phyloP scores from a whole-genome alignment of 768 basidiomycete species.

The Pisolithus orientalis region DNA sequence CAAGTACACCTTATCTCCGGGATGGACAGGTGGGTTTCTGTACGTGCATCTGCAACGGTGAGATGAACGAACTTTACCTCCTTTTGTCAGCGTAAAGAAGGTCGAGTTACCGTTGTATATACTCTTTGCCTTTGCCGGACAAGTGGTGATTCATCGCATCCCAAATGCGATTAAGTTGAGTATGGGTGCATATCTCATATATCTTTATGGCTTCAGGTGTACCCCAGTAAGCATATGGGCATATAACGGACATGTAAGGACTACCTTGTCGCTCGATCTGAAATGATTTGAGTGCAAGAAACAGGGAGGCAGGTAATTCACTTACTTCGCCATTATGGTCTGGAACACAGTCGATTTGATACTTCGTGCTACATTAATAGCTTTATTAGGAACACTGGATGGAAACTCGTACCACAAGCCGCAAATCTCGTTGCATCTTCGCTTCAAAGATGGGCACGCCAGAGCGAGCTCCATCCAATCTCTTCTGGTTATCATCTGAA shows the following conservation, averaged over 20 bases:
- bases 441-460: conserved; percentile 63
- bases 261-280: conserved; percentile 37
- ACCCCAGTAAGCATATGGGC: not conserved
- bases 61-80: not conserved
- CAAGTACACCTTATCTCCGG: conserved; percentile 36
- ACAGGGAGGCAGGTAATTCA: not conserved
- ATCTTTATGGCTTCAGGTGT: conserved; percentile 35
- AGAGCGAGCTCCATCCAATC: conserved; percentile 36
- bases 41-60: conserved; percentile 36
- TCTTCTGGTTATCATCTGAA: conserved; percentile 62
- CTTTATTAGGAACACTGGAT: not conserved
- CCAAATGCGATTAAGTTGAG: conserved; percentile 44
- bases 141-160: conserved; percentile 39
- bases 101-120: conserved; percentile 39
- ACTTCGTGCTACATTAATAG: conserved; percentile 25
- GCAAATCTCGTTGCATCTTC: conserved; percentile 50
- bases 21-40: conserved; percentile 29
- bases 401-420: conserved; percentile 39
- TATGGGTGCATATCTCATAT: conserved; percentile 46
- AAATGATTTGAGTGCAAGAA: conserved; percentile 4
- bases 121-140: conserved; percentile 42
- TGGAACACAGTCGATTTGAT: conserved; percentile 42
- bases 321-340: conserved; percentile 31
- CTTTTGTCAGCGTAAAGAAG: not conserved
- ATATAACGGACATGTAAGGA: not conserved